Base-by-base conservation (phyloP, 1,284 basidiomycete species). In the Papiliotrema nemorosa region DNA sequence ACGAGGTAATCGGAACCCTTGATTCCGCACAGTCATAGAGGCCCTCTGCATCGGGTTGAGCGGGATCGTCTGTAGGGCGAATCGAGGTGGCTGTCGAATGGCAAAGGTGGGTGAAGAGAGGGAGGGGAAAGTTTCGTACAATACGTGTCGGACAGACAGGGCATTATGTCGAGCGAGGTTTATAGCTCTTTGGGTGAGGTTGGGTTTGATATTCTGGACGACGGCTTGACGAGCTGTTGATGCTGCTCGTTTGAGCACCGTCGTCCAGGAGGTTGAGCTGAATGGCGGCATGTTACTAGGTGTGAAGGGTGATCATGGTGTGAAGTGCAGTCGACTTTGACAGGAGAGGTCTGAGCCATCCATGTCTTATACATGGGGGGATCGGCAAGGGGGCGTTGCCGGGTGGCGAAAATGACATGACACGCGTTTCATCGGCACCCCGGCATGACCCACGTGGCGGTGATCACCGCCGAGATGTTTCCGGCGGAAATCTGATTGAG, bases 71-170 rank as follows among this genome's bases (percentile, higher is more conserved):
- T 59, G 51, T 35, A 53, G 38, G 3, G 51, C 48, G 35, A 47
- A 31, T 20, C 57, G 49, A 41, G 57, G 35, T 7, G 29, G 29
- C n/a, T 37, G 35, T 14, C 12, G 35, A 14, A 14, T 9, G 7
- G 12, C 47, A 39, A 58, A 59, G 5, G 60, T 33, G 0, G 63
- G 58, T 9, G 52, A 52, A 12, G 51, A 34, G 3, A 65, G 34
- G 9, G 55, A 50, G 10, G 64, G 64, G 44, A 64, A 68, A 3
- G 63, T 60, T 25, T 59, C 47, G 24, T 58, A 45, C 1, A 58
- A 33, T 12, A 52, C 41, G 22, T 52, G 55, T 24, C 55, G 44
- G 26, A 34, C 22, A 52, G 18, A 16, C 18, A 14, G n/a, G 36
- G 35, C 36, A 21, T 33, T 27, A 47, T 13, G 45, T 38, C 21